phyloP scores from a whole-genome alignment of 2,329 filamentous ascomycete genomes.

The Fusarium caatingaense region DNA sequence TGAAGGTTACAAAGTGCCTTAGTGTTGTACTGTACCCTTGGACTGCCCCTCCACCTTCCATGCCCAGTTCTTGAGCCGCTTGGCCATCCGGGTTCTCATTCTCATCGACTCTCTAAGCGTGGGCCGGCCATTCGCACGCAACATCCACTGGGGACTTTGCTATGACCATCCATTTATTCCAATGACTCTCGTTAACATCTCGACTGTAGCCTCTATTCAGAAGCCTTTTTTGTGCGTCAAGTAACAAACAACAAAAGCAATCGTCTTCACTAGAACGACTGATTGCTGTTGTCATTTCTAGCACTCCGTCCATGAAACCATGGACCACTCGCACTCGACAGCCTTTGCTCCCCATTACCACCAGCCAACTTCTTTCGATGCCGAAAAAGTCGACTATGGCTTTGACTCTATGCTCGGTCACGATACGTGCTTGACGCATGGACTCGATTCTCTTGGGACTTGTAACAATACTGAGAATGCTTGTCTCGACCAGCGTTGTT shows the following conservation, averaged over 20 bases:
- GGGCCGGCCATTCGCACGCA: slow-evolving; percentile 24
- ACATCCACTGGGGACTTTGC: slow-evolving; percentile 34
- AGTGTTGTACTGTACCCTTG: slow-evolving; percentile 9
- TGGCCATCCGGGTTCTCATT: slow-evolving; percentile 50
- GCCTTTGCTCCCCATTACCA: slow-evolving; percentile 39
- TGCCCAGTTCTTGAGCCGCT: slow-evolving; percentile 24
- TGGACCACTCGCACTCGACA: slow-evolving; percentile 40
- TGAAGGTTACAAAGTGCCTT: slow-evolving; percentile 30
- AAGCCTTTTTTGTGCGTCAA: not conserved
- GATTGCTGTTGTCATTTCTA: slow-evolving; percentile 19
- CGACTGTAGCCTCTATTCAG: not conserved
- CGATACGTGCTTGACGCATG: slow-evolving; percentile 42
- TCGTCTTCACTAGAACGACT: slow-evolving; percentile 1
- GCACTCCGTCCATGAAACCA: slow-evolving; percentile 16
- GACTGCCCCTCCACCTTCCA: slow-evolving; percentile 39
- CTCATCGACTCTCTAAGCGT: slow-evolving; percentile 28
- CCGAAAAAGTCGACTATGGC: slow-evolving; percentile 48
- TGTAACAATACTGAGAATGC: slow-evolving; percentile 50
- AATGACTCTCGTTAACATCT: slow-evolving; percentile 24
- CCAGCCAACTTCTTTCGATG: slow-evolving; percentile 38
- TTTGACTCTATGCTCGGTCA: slow-evolving; percentile 46
- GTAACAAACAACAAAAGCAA: slow-evolving; percentile 20
- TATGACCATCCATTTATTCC: slow-evolving; percentile 15
- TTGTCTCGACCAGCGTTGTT: slow-evolving; percentile 48
- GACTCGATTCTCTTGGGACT: slow-evolving; percentile 43